These are phyloP conservation scores for Alternaria infectoria DNA, from an alignment of 2,329 filamentous ascomycete genomes.

Conservation along the genomic window DNA sequence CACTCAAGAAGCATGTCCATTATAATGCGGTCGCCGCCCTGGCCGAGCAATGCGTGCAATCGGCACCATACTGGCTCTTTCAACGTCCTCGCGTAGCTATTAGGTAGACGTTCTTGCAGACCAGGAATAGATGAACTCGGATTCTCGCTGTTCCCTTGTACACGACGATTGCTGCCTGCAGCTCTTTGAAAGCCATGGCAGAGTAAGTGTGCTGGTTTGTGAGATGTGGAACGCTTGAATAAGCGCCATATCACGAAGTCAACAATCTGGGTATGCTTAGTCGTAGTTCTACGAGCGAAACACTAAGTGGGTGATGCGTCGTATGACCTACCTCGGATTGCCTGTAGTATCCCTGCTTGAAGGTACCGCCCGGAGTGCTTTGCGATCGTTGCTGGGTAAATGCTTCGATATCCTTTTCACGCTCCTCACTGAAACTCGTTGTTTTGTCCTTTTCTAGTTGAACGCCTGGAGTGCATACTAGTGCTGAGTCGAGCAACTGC, in stretches of 20 bases:
- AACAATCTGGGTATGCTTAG: conserved; percentile 51
- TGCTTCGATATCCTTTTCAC: conserved; percentile 49
- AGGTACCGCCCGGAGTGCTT: conserved; percentile 35
- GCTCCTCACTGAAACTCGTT: conserved; percentile 54
- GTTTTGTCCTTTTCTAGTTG: conserved; percentile 51
- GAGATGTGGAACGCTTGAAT: conserved; percentile 65
- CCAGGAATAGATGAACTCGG: conserved; percentile 66
- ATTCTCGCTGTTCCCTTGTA: conserved; percentile 38
- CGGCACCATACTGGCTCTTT: conserved; percentile 77
- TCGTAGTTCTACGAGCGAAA: background rate
- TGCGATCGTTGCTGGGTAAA: conserved; percentile 55
- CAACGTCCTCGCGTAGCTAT: conserved; percentile 72
- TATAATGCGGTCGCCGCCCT: conserved; percentile 77
- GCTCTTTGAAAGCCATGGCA: conserved; percentile 79
- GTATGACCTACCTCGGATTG: conserved; percentile 53
- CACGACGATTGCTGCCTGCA: conserved; percentile 35
- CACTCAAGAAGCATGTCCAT: conserved; percentile 77
- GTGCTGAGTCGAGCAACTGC: conserved; percentile 69
- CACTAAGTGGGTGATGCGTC: background rate
- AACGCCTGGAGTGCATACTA: conserved; percentile 61
- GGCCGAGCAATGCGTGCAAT: conserved; percentile 75
- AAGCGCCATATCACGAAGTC: conserved; percentile 71
- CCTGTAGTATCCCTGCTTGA: conserved; percentile 41
- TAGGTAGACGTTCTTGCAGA: conserved; percentile 68
- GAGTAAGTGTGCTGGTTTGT: conserved; percentile 74